Conservation (phyloP, 495 filamentous ascomycete genomes). For the Ramalina peruviana region DNA sequence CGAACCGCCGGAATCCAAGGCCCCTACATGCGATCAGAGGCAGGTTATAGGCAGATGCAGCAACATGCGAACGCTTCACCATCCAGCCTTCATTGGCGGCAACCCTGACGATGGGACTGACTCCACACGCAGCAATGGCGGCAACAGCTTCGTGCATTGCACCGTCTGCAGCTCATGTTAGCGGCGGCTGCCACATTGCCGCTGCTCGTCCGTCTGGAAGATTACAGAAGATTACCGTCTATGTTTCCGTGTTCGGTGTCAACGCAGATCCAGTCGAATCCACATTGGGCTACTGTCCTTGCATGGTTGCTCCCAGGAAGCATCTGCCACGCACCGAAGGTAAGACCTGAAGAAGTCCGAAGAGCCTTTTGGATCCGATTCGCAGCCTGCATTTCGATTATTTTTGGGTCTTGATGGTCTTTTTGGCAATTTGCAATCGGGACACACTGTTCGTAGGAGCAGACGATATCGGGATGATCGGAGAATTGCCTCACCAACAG, state of each 20-base stretch:
- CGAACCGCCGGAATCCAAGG: slow-evolving; percentile 51
- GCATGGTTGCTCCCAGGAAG: slow-evolving; percentile 59
- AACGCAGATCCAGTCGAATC: slow-evolving; percentile 62
- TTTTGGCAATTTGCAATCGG: too few relatives aligned
- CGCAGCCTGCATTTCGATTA: slow-evolving; percentile 39
- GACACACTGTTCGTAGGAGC: too few relatives aligned
- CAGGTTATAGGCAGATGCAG: slow-evolving; percentile 1
- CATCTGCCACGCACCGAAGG: slow-evolving; percentile 62
- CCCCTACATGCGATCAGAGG: slow-evolving; percentile 29
- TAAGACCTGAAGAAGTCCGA: slow-evolving; percentile 35
- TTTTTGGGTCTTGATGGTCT: too few relatives aligned
- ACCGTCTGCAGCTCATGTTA: slow-evolving; percentile 42
- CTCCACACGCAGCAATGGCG: slow-evolving; percentile 50
- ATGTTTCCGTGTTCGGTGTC: slow-evolving; percentile 73
- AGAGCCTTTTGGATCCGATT: slow-evolving; percentile 51
- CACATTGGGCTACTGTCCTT: slow-evolving; percentile 50
- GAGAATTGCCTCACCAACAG: too few relatives aligned
- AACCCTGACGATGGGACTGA: slow-evolving; percentile 53
- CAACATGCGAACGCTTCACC: slow-evolving; percentile 47
- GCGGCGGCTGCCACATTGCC: background rate
- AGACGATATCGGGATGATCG: too few relatives aligned
- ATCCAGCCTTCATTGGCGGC: slow-evolving; percentile 55
- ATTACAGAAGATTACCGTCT: slow-evolving; percentile 42
- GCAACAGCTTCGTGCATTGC: slow-evolving; percentile 77
- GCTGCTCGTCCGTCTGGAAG: background rate